A percentile compares a stretch with the other conserved stretches of the same genome.
These are phyloP conservation scores for Euphorbia tirucalli DNA, from an alignment of 345 rosid genomes.

Conservation along the genomic window DNA sequence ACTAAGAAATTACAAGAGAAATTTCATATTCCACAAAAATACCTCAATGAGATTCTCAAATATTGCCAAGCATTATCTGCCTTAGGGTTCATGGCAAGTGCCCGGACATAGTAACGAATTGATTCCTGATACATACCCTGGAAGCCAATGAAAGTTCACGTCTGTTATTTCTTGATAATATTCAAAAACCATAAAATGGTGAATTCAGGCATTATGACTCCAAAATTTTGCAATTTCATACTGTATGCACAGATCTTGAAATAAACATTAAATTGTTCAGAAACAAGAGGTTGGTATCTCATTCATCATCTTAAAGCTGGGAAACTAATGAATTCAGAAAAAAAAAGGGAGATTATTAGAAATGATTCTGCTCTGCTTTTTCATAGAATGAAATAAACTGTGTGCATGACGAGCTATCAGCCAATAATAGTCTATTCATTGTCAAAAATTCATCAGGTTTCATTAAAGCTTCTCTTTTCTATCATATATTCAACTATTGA, in stretches of 20 bases:
- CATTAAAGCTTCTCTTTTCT: too few species aligned
- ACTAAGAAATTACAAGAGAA: not conserved
- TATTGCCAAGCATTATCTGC: constrained; percentile 99
- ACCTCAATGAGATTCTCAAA: constrained; percentile 94
- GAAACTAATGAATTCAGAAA: too few species aligned
- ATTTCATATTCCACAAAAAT: not conserved
- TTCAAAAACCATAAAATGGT: not conserved
- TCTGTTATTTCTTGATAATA: constrained; percentile 3
- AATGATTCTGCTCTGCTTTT: too few species aligned
- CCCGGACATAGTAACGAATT: constrained; percentile 86
- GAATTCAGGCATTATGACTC: not conserved
- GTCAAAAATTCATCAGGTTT: too few species aligned
- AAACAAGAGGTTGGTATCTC: too few species aligned
- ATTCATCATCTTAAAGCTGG: too few species aligned
- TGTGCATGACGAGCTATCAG: too few species aligned
- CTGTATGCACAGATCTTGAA: not conserved
- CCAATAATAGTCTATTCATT: too few species aligned
- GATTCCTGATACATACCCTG: constrained; percentile 95
- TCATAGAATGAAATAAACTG: too few species aligned
- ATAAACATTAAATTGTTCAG: too few species aligned
- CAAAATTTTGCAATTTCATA: not conserved
- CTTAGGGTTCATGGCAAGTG: constrained; percentile 98
- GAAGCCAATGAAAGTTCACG: constrained; percentile 11
- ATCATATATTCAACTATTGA: too few species aligned
- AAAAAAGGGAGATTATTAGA: too few species aligned